Evolutionary conservation across 2,329 filamentous ascomycete species (phyloP).

Genomic region (Fusarium sublunatum): DNA sequence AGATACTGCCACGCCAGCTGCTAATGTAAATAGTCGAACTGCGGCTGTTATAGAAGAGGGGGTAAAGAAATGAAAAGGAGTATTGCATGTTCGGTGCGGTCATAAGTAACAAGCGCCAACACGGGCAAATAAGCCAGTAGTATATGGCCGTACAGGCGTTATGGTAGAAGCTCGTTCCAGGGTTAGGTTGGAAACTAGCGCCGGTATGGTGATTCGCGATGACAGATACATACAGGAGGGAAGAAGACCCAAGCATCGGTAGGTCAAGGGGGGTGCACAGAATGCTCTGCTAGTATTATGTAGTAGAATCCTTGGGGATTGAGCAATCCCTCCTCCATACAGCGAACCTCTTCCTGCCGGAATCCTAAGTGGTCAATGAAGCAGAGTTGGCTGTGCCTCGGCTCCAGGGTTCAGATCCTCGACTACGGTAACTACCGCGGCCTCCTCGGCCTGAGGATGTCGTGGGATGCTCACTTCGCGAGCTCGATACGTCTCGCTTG

Average conservation of each 20-base stretch:
- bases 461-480: conserved; percentile 44
- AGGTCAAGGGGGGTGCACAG: conserved; percentile 17
- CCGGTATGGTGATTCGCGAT: conserved; percentile 7
- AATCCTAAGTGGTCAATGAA: conserved; percentile 42
- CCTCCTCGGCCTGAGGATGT: conserved; percentile 48
- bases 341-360: no score
- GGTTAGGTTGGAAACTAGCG: not conserved
- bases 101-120: conserved; percentile 6
- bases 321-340: conserved; percentile 4
- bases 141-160: conserved; percentile 13
- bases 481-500: conserved; percentile 50
- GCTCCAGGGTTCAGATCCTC: conserved; percentile 57
- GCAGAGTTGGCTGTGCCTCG: conserved; percentile 47
- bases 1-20: conserved; percentile 22
- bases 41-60: conserved; percentile 23
- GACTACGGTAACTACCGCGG: conserved; percentile 56
- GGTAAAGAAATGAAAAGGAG: conserved; percentile 11
- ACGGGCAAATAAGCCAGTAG: conserved; percentile 8
- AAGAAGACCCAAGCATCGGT: conserved; percentile 12
- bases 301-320: conserved; percentile 15
- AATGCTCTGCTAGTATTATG: conserved; percentile 40
- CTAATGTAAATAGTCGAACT: conserved; percentile 13
- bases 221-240: conserved; percentile 8
- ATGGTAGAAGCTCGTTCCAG: conserved; percentile 8
- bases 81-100: conserved; percentile 9